Evolutionary conservation across 2,329 filamentous ascomycete genomes (phyloP), one percentile per base, ranked within the genome.

Genomic region (Arthrobotrys entomopaga): DNA sequence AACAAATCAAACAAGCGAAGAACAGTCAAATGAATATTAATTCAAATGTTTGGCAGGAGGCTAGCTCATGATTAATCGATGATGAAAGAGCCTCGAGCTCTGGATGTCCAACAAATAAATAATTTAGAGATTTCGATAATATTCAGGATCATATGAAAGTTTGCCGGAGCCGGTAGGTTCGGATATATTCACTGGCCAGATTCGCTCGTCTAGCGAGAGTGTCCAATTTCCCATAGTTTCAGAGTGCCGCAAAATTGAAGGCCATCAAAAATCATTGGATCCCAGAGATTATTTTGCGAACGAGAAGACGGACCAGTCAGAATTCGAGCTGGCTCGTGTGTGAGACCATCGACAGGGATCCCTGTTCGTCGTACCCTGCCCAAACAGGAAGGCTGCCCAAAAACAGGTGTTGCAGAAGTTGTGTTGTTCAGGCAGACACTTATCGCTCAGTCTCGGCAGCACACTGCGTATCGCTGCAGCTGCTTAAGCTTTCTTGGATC

Each of bases 391-490:
- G 46, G 46, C 46, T 20, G 46, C n/a, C 1, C n/a, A 22, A 50
- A 22, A 19, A 19, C 46, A 34, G 19, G n/a, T 50, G 46, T 50
- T 50, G 46, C 46, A 50, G n/a, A 22, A 50, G 5, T 22, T 22
- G 46, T 50, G 46, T 50, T 50, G 46, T 50, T 22, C 46, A 50
- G 46, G 46, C 46, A 50, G 46, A 50, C 46, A 50, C 42, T 7
- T 13, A n/a, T 7, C 13, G 42, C 13, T 19, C n/a, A n/a, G n/a
- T n/a, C n/a, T n/a, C n/a, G n/a, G n/a, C n/a, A n/a, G n/a, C n/a
- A n/a, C n/a, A n/a, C n/a, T n/a, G n/a, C 42, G 13, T 13, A n/a
- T 7, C 13, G 42, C 13, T 19, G 16, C 16, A 6, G 42, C 15
- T 1, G 13, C 13, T 46, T 3, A 13, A 15, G 15, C 13, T 6